Conservation (phyloP, 352 stramenopile genomes). For the Pythium aristosporum region DNA sequence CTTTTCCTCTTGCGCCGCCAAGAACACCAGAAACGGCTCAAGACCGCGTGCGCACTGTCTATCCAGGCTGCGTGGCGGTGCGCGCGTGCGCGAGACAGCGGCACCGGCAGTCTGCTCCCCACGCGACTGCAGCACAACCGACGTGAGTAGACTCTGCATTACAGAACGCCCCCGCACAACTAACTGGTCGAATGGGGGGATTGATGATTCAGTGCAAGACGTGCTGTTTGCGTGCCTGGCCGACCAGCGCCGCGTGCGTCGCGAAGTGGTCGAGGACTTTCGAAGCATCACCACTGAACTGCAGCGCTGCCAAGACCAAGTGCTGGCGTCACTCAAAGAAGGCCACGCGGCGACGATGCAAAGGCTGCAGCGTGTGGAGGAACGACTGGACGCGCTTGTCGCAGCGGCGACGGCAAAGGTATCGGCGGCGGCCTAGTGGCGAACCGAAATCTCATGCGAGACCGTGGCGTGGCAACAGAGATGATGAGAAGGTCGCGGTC, state of each 20-base stretch:
- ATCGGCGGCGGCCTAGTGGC: constrained; percentile 4
- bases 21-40: constrained; percentile 39
- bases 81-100: neutral
- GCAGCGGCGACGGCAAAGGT: neutral
- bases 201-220: constrained; percentile 24
- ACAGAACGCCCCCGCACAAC: neutral
- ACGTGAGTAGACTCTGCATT: neutral
- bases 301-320: constrained; percentile 42
- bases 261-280: constrained; percentile 41
- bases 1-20: constrained; percentile 50
- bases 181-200: neutral
- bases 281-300: constrained; percentile 42
- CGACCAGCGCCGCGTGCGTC: constrained; percentile 51
- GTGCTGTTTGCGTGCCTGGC: constrained; percentile 37
- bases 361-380: constrained; percentile 40
- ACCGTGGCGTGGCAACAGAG: constrained; percentile 10
- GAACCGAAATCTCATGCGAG: constrained; percentile 6
- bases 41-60: constrained; percentile 46
- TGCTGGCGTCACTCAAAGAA: constrained; percentile 40
- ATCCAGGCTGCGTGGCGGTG: constrained; percentile 62
- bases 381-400: constrained; percentile 35
- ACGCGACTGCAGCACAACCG: neutral
- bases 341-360: constrained; percentile 46
- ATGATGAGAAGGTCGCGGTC: constrained; percentile 12
- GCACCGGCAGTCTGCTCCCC: neutral